Conservation (phyloP, 1,139 yeast species). For the Yamadazyma dushanensis region DNA sequence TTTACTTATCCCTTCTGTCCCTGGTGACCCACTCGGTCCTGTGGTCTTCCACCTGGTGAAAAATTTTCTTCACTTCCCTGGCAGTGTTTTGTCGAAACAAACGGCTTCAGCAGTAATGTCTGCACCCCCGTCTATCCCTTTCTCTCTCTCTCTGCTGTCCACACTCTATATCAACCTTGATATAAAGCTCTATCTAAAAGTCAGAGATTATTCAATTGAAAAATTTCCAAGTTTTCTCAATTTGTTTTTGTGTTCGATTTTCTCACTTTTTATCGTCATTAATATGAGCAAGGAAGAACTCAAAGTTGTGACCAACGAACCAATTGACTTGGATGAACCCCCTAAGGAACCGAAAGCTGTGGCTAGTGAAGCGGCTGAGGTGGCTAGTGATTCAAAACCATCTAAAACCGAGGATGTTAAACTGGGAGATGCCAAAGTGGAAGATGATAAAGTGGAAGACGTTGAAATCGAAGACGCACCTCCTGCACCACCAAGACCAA, state of each 20-base stretch:
- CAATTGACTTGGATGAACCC: conserved; percentile 25
- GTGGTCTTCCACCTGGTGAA: no score
- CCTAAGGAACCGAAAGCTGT: conserved; percentile 6
- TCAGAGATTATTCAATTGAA: conserved; percentile 41
- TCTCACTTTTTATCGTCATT: neutral
- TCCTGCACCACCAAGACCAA: conserved; percentile 71
- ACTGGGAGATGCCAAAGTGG: no score
- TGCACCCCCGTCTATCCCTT: neutral
- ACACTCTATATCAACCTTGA: conserved; percentile 52
- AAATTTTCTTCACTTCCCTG: no score
- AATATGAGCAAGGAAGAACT: conserved; percentile 24
- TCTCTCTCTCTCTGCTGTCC: conserved; percentile 23
- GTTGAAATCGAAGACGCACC: conserved; percentile 48
- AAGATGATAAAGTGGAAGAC: neutral
- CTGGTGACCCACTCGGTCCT: no score
- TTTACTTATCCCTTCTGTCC: no score
- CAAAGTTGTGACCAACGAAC: conserved; percentile 35
- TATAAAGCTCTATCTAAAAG: conserved; percentile 58
- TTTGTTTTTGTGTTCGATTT: neutral
- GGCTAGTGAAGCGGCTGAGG: neutral
- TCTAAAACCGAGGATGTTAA: no score
- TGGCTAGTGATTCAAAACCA: conserved; percentile 2
- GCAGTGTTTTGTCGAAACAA: conserved; percentile 3
- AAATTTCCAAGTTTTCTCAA: neutral
- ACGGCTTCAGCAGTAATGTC: neutral